Evolutionary conservation across 352 stramenopile species (phyloP), one percentile per base, ranked within the genome.

Genomic region (Globisporangium heterothallicum): DNA sequence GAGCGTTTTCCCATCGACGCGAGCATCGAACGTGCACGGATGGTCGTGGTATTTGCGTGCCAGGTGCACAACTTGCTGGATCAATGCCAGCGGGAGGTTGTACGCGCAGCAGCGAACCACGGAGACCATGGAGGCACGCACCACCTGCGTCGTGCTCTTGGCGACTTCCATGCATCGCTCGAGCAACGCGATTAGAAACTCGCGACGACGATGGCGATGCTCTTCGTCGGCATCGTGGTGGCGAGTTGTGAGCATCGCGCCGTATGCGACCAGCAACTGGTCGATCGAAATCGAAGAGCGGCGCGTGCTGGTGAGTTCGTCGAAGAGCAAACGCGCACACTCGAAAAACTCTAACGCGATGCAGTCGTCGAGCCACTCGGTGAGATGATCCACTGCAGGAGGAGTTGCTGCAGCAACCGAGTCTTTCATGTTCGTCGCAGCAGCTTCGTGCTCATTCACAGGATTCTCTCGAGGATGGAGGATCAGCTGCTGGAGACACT

Each of bases 71-170:
- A 66, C 58, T 0, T 18, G n/a, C 25, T 48, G 35, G 0, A 72
- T n/a, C 7, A 68, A 12, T 3, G 14, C 18, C 21, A 70, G 22
- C 1, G 61, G 44, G 1, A 74, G 49, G 48, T 72, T 64, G 29
- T 61, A 55, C 10, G 67, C 59, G 16, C 67, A 78, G 7, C 50
- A 50, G 43, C 64, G 50, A 0, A 70, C 45, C 32, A 78, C 34
- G 4, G 59, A 58, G 26, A 46, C 30, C 34, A 50, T 8, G 0
- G 66, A 63, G n/a, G n/a, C n/a, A n/a, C n/a, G n/a, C 5, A 43
- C 14, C 2, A 36, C 32, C 14, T 18, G 32, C 19, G 34, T 5
- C 42, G 6, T 25, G 46, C 16, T 30, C n/a, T 36, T 19, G 6
- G n/a, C 30, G 6, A 59, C 10, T 41, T 49, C 19, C 16, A 6